These are phyloP conservation scores for Nakazawaea pomicola DNA, from an alignment of 805 yeast species.

Conservation along the genomic window DNA sequence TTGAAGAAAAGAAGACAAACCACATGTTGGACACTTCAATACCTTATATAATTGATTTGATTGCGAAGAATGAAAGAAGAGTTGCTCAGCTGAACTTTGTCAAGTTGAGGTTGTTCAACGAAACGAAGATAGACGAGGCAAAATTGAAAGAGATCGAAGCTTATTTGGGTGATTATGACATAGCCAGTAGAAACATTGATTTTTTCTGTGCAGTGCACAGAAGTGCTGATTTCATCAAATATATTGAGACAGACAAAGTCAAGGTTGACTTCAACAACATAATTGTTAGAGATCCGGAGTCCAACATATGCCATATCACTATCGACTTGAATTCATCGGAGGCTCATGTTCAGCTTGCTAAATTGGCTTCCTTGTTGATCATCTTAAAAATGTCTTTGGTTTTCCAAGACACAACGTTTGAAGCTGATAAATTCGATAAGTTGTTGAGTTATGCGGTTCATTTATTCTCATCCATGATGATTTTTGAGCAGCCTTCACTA, in stretches of 20 bases:
- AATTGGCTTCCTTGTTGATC: slow-evolving; percentile 6
- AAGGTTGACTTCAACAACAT: slow-evolving; percentile 4
- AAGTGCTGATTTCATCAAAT: not conserved
- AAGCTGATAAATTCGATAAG: slow-evolving; percentile 7
- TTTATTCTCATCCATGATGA: slow-evolving; percentile 12
- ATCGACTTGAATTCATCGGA: slow-evolving; percentile 5
- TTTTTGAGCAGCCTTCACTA: slow-evolving; percentile 11
- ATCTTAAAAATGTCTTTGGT: slow-evolving; percentile 7
- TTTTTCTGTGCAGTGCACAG: slow-evolving; percentile 1
- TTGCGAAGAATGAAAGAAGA: slow-evolving; percentile 7
- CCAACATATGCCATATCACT: not conserved
- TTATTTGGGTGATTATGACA: slow-evolving; percentile 8
- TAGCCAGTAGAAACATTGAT: not conserved
- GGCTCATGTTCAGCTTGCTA: slow-evolving; percentile 4
- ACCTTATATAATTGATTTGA: slow-evolving; percentile 9
- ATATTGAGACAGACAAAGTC: slow-evolving; percentile 4
- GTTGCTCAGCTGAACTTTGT: slow-evolving; percentile 6
- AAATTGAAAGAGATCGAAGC: slow-evolving; percentile 10
- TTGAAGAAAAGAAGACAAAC: slow-evolving; percentile 4
- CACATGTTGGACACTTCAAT: slow-evolving; percentile 9
- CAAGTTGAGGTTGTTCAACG: slow-evolving; percentile 9
- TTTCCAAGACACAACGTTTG: slow-evolving; percentile 6
- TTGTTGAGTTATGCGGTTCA: slow-evolving; percentile 9
- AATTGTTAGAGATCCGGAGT: not conserved
- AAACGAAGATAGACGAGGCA: not conserved